Conservation (phyloP, 768 basidiomycete species). For the Ramaria rubella region DNA sequence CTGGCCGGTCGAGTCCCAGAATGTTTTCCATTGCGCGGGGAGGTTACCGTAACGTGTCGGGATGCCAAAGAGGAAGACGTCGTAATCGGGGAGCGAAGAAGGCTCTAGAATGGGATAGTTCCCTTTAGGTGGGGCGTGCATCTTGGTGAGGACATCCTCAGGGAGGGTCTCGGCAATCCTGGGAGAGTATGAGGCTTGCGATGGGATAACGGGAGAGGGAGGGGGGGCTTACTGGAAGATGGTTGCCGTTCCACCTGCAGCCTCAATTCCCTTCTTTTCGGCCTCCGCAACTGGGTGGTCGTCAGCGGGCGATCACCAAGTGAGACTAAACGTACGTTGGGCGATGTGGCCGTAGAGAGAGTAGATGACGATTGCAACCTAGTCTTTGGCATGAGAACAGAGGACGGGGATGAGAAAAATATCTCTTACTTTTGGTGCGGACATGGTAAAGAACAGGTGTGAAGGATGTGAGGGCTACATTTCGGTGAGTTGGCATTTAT, state of each 20-base stretch:
- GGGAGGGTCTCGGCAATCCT: conserved; percentile 79
- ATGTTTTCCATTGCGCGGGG: conserved; percentile 73
- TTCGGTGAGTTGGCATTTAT: not conserved
- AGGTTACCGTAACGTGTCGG: conserved; percentile 79
- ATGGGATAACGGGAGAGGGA: not conserved
- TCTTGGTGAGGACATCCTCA: conserved; percentile 53
- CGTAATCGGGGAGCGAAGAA: conserved; percentile 47
- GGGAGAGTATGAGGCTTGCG: not conserved
- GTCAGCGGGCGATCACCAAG: not conserved
- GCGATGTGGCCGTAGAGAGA: conserved; percentile 69
- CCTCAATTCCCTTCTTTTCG: conserved; percentile 35
- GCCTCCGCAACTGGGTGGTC: conserved; percentile 52
- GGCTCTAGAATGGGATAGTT: conserved; percentile 63
- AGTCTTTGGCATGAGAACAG: not conserved
- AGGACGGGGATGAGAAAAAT: not conserved
- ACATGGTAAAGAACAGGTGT: not conserved
- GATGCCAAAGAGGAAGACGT: conserved; percentile 72
- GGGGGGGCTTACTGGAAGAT: conserved; percentile 39
- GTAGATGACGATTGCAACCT: conserved; percentile 42
- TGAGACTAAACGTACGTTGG: conserved; percentile 34
- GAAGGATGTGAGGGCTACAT: not conserved
- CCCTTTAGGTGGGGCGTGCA: conserved; percentile 69
- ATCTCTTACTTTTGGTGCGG: not conserved
- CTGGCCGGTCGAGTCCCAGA: conserved; percentile 71
- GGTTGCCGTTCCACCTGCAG: conserved; percentile 36